Evolutionary conservation across 2,329 filamentous ascomycete species (phyloP), one percentile per base, ranked within the genome.

Genomic region (Acarospora socialis): DNA sequence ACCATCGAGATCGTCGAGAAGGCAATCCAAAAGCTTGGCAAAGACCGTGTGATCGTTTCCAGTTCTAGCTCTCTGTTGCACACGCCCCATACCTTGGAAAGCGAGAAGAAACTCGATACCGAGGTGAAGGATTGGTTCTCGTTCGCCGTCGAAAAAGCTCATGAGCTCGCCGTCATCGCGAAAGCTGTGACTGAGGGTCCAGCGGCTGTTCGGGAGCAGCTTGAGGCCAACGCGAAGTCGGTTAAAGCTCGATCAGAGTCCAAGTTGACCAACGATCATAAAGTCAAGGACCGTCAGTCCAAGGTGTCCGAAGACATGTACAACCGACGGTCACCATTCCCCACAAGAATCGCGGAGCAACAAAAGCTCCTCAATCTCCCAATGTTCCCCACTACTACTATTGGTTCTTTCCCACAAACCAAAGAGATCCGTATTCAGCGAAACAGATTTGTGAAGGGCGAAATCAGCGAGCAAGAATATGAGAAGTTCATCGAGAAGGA

Each of bases 401-500:
- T 98, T 47, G 90, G 90, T 48, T 95, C 87, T 36, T 98, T 98
- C 81, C 90, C 90, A 48, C 90, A 98, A 72, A 98, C 90, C 60
- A 86, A 87, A 72, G 83, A 95, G 63, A 98, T 98, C 66, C 84
- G 90, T 66, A 66, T 92, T 51, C 77, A 86, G 66, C 81, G 90
- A 55, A 92, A 90, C 75, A 93, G 90, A 73, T 83, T 94, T 70
- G 92, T 86, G 71, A 98, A 98, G 78, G 81, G 80, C 55, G 86
- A 95, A 63, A 95, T 98, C 61, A 86, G 78, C 31, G 69, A 77
- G 49, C 71, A 77, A 55, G 67, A 95, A 67, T 98, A 98, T 63
- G 90, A 98, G 68, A 81, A 82, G 63, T 98, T 98, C 73, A 98
- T 98, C 50, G 82, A 95, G 73, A 81, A 92, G 71, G 90, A 98